Evolutionary conservation across 139 green algal species (phyloP).

Genomic region (Mychonastes homosphaera): DNA sequence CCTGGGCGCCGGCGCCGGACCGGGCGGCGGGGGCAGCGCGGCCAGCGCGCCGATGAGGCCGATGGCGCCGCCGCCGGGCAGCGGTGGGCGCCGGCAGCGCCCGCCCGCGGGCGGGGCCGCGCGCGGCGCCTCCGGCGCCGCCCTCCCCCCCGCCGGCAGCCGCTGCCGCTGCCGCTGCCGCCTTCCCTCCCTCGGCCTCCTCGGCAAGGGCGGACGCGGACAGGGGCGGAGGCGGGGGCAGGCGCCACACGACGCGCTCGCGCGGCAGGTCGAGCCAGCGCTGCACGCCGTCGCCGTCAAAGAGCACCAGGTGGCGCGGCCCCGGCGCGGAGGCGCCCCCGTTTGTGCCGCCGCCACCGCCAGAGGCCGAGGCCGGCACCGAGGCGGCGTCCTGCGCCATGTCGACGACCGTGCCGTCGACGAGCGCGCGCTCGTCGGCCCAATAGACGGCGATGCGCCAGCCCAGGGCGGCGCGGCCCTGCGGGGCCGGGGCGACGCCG

Average conservation of each 20-base stretch:
- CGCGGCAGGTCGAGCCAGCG: conserved; percentile 29
- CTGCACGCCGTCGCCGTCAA: conserved; percentile 46
- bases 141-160: too few relatives aligned
- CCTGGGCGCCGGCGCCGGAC: too few relatives aligned
- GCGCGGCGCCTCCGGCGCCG: background rate
- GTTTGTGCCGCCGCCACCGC: background rate
- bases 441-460: conserved; percentile 63
- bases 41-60: background rate
- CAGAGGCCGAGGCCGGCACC: background rate
- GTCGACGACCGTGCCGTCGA: conserved; percentile 30
- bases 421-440: conserved; percentile 33
- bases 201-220: too few relatives aligned
- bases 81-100: background rate
- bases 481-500: too few relatives aligned
- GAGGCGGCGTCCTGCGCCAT: background rate
- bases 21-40: too few relatives aligned
- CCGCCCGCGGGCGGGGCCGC: background rate
- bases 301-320: conserved; percentile 13
- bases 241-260: conserved; percentile 53
- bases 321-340: background rate
- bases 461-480: conserved; percentile 36
- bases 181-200: background rate
- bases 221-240: too few relatives aligned
- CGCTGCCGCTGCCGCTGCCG: background rate
- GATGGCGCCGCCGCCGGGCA: background rate